Base-by-base conservation (phyloP, 768 basidiomycete species). In the Filobasidium wieringae region DNA sequence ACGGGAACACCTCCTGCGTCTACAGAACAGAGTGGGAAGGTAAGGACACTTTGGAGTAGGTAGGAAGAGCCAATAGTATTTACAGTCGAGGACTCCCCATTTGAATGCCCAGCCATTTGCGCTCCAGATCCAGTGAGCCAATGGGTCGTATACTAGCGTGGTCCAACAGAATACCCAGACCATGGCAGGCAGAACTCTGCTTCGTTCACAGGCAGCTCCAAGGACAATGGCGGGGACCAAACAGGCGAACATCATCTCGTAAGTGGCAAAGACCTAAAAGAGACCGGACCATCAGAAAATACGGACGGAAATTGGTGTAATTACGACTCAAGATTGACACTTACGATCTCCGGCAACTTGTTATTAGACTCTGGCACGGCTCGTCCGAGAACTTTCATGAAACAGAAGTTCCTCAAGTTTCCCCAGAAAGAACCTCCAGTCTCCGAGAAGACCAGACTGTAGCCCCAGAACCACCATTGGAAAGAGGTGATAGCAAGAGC, bases 81-180 rank as follows among this genome's bases (percentile, higher is more conserved):
- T 59, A 63, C 63, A 58, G 85, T 70, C 73, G 24, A 72, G 62
- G 6, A 74, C 86, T 15, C 89, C 92, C 52, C 87, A 78, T 32
- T 81, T 69, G 74, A 78, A 84, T 0, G 86, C 84, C 91, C 82
- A 83, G 11, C 83, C 81, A 31, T 85, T 81, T 33, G 80, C 62
- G 67, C 89, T 90, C 93, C 93, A 97, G 4, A 90, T 87, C 91
- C 92, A 95, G 75, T 87, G 89, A 0, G 89, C 93, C 57, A 97
- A 83, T 1, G 91, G 90, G 68, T 93, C 86, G 74, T 96, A 96
- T 15, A 91, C 88, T 58, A 90, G 67, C 0, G 77, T 77, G 4
- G 87, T 87, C 93, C 93, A 97, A 51, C 82, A 68, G 68, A 96
- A 96, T 64, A 90, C 81, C 75, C 96, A 96, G 55, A 91, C 81